phyloP scores from a whole-genome alignment of 305 asterid genomes.

The Fraxinus albicans region DNA sequence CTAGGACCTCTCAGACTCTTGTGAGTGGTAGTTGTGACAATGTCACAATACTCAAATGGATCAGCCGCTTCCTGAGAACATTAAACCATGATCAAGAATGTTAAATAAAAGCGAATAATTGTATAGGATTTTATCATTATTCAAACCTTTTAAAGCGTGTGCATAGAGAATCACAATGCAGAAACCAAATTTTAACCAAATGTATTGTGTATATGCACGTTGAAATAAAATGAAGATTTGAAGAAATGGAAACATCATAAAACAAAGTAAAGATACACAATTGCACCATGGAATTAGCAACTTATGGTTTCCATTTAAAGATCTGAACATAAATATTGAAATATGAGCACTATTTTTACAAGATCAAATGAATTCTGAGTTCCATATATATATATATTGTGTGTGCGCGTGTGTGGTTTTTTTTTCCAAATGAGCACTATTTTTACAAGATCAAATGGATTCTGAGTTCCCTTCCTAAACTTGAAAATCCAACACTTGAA shows the following conservation, averaged over 20 bases:
- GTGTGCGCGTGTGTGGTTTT: too few relatives aligned
- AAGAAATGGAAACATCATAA: not conserved
- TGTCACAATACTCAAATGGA: constrained; percentile 86
- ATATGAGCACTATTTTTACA: too few relatives aligned
- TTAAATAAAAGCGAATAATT: not conserved
- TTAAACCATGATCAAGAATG: not conserved
- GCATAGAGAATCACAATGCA: not conserved
- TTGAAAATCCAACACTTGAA: not conserved
- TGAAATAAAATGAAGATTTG: not conserved
- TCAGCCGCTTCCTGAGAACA: constrained; percentile 72
- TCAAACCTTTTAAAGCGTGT: not conserved
- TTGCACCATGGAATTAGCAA: not conserved
- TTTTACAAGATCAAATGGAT: not conserved
- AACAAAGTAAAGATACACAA: too few relatives aligned
- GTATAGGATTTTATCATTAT: not conserved
- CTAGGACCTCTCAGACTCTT: constrained; percentile 95
- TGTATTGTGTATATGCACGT: not conserved
- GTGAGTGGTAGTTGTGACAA: constrained; percentile 96
- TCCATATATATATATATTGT: too few relatives aligned
- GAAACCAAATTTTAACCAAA: not conserved
- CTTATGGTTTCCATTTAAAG: not conserved
- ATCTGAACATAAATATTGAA: not conserved
- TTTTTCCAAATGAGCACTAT: not conserved
- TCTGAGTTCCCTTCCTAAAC: not conserved
- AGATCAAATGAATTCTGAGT: too few relatives aligned